phyloP scores from a whole-genome alignment of 306 rosid species.

The Rosa chinensis region DNA sequence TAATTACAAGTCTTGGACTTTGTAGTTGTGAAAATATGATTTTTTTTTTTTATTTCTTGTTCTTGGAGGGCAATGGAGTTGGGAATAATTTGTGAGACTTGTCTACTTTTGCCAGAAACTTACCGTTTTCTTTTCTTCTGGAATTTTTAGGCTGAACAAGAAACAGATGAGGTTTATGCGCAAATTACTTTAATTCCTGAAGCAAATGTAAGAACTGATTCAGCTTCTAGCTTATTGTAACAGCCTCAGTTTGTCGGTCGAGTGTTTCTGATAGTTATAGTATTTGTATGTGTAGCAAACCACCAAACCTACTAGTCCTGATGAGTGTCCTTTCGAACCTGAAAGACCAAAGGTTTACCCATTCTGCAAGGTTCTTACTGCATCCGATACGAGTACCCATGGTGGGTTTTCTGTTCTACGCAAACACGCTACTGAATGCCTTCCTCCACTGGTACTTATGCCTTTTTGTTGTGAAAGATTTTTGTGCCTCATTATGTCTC shows the following conservation, averaged over 20 bases:
- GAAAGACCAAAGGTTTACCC: slow-evolving; percentile 53
- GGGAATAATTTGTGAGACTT: slow-evolving; percentile 5
- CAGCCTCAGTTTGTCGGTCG: background rate
- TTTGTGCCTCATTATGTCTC: background rate
- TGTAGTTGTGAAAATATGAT: too few relatives aligned
- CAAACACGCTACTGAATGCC: slow-evolving; percentile 92
- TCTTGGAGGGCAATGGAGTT: slow-evolving; percentile 6
- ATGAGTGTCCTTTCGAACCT: slow-evolving; percentile 41
- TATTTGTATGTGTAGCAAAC: slow-evolving; percentile 53
- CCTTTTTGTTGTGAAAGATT: slow-evolving; percentile 5
- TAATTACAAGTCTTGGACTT: background rate
- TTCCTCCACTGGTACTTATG: slow-evolving; percentile 72
- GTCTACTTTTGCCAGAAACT: slow-evolving; percentile 8
- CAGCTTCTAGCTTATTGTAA: slow-evolving; percentile 26
- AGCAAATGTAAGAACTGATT: slow-evolving; percentile 52
- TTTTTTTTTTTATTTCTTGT: background rate
- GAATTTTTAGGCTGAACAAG: slow-evolving; percentile 78
- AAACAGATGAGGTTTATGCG: slow-evolving; percentile 88
- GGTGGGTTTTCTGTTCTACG: slow-evolving; percentile 95
- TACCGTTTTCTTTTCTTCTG: slow-evolving; percentile 15
- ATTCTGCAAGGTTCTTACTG: slow-evolving; percentile 83
- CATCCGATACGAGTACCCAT: slow-evolving; percentile 96
- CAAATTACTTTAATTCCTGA: slow-evolving; percentile 82
- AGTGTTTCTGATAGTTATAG: slow-evolving; percentile 8
- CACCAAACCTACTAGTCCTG: slow-evolving; percentile 54